phyloP scores from a whole-genome alignment of 805 yeast genomes.

The Candida nitratophila region DNA sequence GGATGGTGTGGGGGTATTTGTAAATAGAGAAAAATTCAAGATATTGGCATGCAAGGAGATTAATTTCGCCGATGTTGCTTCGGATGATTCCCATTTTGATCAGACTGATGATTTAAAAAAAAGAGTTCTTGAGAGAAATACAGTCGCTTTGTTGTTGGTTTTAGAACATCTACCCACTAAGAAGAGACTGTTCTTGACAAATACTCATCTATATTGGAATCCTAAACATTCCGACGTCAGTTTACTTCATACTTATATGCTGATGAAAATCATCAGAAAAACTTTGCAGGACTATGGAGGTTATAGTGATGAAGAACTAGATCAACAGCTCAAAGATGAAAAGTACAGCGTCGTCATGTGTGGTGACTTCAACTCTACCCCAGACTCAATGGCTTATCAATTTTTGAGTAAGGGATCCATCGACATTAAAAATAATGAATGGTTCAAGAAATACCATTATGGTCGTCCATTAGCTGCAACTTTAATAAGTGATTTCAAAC shows the following conservation, averaged over 20 bases:
- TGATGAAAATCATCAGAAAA: slow-evolving; percentile 26
- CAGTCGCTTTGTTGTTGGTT: slow-evolving; percentile 48
- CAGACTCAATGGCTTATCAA: slow-evolving; percentile 41
- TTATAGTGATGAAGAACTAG: slow-evolving; percentile 6
- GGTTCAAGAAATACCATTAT: slow-evolving; percentile 7
- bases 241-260: slow-evolving; percentile 42
- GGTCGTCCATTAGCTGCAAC: neutral
- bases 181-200: slow-evolving; percentile 39
- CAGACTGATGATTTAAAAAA: slow-evolving; percentile 27
- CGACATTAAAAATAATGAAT: slow-evolving; percentile 11
- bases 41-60: slow-evolving; percentile 25
- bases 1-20: slow-evolving; percentile 57
- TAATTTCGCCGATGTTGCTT: slow-evolving; percentile 24
- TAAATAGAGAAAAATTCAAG: slow-evolving; percentile 41
- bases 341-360: slow-evolving; percentile 35
- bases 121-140: slow-evolving; percentile 40
- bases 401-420: slow-evolving; percentile 19
- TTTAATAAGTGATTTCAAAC: slow-evolving; percentile 1
- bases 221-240: slow-evolving; percentile 47
- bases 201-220: slow-evolving; percentile 57
- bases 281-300: slow-evolving; percentile 19
- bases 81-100: slow-evolving; percentile 19
- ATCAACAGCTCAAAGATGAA: slow-evolving; percentile 13
- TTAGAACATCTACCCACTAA: slow-evolving; percentile 36
- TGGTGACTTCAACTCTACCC: slow-evolving; percentile 53